Conservation (phyloP, 306 rosid species). For the Clitoria ternatea region DNA sequence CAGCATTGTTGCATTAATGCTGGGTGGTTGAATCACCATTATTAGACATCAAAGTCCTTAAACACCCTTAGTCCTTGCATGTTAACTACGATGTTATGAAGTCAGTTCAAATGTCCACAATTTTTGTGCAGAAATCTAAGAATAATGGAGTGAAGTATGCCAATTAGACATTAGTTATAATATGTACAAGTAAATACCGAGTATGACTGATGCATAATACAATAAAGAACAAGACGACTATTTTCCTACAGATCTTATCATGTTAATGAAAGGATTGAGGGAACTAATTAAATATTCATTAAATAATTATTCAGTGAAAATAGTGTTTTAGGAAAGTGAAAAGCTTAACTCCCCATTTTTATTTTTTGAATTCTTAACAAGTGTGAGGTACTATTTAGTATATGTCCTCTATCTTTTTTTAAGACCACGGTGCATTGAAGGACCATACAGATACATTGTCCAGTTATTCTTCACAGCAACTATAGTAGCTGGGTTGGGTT, state of each 20-base stretch:
- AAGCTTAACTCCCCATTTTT: too few species aligned
- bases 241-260: too few species aligned
- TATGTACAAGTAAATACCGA: background rate
- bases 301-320: too few species aligned
- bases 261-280: too few species aligned
- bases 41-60: conserved; percentile 11
- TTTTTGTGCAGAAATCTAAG: background rate
- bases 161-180: background rate
- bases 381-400: too few species aligned
- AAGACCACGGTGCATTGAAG: background rate
- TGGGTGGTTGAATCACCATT: conserved; percentile 25
- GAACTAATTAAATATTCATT: too few species aligned
- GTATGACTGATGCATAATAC: background rate
- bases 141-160: background rate
- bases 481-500: background rate
- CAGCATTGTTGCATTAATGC: conserved; percentile 10
- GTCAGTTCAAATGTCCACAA: background rate
- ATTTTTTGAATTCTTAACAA: too few species aligned
- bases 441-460: background rate
- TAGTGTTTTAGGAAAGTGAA: too few species aligned
- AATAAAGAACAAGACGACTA: background rate
- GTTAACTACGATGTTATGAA: background rate
- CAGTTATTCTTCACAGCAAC: background rate
- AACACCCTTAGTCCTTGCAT: background rate
- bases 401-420: background rate